Base-by-base conservation (phyloP, 805 yeast species). In the Candida qinlingensis region DNA sequence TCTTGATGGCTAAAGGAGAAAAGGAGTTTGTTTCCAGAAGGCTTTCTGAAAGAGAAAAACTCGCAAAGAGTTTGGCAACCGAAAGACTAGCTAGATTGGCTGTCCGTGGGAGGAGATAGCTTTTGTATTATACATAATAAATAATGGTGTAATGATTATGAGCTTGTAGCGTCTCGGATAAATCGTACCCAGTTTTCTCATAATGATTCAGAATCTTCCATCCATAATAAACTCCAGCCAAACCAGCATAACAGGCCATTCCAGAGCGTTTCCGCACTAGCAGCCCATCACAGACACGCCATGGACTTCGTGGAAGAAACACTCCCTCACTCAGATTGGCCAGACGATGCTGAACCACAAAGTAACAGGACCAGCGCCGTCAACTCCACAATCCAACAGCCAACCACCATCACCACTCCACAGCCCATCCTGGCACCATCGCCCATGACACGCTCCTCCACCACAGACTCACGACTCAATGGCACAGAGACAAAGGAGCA, bases 1-100 rank as follows among this genome's bases (percentile, higher is more conserved):
- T 89, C 12, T 62, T 92, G 46, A 66, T 90, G 28, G 72, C 90
- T 37, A 79, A 82, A 50, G 87, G 81, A 26, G 83, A 84, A 44
- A 68, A 70, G 38, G 73, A 73, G 1, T 84, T 73, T 61, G 88
- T 87, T 4, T 71, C 76, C 8, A 69, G 72, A 51, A 71, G 89
- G 42, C 61, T 87, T 37, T 79, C 76, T 27, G 83, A 80, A 58
- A 70, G 92, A 45, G 87, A 82, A 47, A 67, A 76, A 28, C 44
- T 65, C 5, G 54, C 62, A 25, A 67, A 64, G 39, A 59, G 61
- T 37, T 58, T 69, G 19, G 63, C 66, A 1, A 65, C 71, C 1
- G 68, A 64, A 41, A 61, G 63, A 37, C 45, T 63, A 1, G 63
- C 63, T 0, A 53, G 57, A 43, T 40, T 61, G 6, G 63, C 62